Evolutionary conservation across 2,329 filamentous ascomycete genomes (phyloP).

Genomic region (Triangularia verruculosa): DNA sequence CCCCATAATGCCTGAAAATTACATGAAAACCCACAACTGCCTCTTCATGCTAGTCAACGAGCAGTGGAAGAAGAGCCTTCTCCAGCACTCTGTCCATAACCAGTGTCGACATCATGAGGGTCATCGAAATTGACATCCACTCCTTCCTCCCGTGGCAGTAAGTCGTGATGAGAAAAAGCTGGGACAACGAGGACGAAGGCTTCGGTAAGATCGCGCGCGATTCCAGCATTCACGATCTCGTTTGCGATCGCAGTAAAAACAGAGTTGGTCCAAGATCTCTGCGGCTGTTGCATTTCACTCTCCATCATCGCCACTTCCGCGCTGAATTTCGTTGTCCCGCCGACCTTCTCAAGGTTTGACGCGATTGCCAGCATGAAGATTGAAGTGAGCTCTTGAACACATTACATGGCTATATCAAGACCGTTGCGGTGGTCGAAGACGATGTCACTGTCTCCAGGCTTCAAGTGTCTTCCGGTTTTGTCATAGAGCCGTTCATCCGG

Average conservation of each 20-base stretch:
- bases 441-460: neutral
- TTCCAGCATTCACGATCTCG: neutral
- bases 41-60: neutral
- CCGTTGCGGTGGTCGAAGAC: neutral
- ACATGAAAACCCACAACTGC: too few relatives aligned
- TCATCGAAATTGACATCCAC: neutral
- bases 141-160: neutral
- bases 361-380: slow-evolving; percentile 4
- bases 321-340: neutral
- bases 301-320: neutral
- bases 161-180: slow-evolving; percentile 2
- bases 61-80: neutral
- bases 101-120: neutral
- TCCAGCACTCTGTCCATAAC: neutral
- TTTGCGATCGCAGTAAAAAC: slow-evolving; percentile 1
- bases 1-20: too few relatives aligned
- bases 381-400: slow-evolving; percentile 9
- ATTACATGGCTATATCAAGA: slow-evolving; percentile 22
- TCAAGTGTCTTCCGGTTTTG: neutral
- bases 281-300: neutral
- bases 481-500: too few relatives aligned
- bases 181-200: slow-evolving; percentile 3
- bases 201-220: slow-evolving; percentile 6
- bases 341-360: neutral
- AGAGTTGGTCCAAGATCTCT: neutral